A percentile compares a stretch with the other conserved stretches of the same genome.
These are phyloP conservation scores for Jaltomata sinuosa DNA, from an alignment of 257 asterid species.

Conservation along the genomic window DNA sequence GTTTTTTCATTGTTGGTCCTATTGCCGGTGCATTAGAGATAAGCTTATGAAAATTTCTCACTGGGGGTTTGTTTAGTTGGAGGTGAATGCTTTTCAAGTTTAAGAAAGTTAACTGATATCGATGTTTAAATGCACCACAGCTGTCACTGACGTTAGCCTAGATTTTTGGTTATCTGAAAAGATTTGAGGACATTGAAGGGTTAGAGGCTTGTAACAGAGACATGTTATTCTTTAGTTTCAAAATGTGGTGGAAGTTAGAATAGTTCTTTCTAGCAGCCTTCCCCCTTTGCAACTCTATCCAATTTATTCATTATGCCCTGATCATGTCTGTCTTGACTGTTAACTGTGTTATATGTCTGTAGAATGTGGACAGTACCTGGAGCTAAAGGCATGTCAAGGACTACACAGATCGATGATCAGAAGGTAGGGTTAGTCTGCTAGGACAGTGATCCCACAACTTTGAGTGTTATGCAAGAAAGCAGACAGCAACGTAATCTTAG, in stretches of 20 bases:
- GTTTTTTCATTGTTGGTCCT: not conserved
- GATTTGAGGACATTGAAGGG: not conserved
- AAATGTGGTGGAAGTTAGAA: not conserved
- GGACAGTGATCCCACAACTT: conserved; percentile 40
- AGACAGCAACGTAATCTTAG: not conserved
- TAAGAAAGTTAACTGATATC: not conserved
- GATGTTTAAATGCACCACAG: not conserved
- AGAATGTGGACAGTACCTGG: conserved; percentile 91
- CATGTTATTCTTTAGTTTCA: not conserved
- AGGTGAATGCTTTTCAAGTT: not conserved
- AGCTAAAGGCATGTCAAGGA: conserved; percentile 40
- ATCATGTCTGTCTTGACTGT: not conserved
- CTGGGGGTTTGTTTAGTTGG: not conserved
- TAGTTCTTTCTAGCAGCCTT: not conserved
- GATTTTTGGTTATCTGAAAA: not conserved
- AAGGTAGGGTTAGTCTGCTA: conserved; percentile 48
- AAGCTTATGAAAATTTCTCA: not conserved
- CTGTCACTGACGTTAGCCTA: not conserved
- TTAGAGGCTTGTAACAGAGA: not conserved
- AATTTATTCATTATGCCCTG: not conserved
- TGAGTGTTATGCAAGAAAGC: conserved; percentile 24
- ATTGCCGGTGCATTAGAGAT: not conserved
- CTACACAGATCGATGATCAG: conserved; percentile 20
- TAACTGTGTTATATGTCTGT: conserved; percentile 2
- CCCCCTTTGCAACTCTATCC: not conserved